These are phyloP conservation scores for Aspergillus ochraceoroseus DNA, from an alignment of 2,329 filamentous ascomycete genomes.

Conservation along the genomic window DNA sequence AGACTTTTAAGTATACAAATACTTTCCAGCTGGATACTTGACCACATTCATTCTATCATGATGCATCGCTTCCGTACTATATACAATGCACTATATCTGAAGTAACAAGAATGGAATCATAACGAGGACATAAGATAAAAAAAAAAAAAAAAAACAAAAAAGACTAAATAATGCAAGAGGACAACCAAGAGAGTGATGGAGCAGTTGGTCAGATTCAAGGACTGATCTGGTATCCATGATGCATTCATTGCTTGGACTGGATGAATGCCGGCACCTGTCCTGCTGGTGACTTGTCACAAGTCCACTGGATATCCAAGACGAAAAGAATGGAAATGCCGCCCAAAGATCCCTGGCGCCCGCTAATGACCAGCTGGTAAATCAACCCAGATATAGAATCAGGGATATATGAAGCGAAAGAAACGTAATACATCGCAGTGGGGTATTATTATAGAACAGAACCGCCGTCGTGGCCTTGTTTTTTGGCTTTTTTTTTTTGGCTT, in stretches of 20 bases:
- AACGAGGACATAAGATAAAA: neutral
- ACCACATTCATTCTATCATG: constrained; percentile 1
- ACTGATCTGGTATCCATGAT: too few species aligned
- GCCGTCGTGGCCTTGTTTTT: constrained; percentile 3
- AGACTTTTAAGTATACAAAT: too few species aligned
- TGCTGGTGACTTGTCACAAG: too few species aligned
- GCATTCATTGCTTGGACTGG: too few species aligned
- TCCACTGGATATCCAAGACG: too few species aligned
- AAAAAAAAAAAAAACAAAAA: constrained; percentile 10
- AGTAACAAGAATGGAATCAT: constrained; percentile 4
- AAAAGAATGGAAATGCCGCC: constrained; percentile 29
- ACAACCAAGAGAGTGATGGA: too few species aligned
- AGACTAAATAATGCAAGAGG: too few species aligned
- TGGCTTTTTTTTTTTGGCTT: neutral
- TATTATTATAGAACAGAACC: constrained; percentile 12
- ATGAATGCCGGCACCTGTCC: too few species aligned
- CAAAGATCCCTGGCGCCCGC: constrained; percentile 34
- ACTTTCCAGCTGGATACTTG: too few species aligned
- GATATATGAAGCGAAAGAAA: constrained; percentile 20
- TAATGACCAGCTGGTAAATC: constrained; percentile 36
- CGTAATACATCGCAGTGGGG: constrained; percentile 14
- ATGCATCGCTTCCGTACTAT: neutral
- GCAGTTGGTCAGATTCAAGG: too few species aligned
- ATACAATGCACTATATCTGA: neutral
- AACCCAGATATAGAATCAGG: constrained; percentile 17